Conservation (phyloP, 768 basidiomycete species). For the Mycena maculata region DNA sequence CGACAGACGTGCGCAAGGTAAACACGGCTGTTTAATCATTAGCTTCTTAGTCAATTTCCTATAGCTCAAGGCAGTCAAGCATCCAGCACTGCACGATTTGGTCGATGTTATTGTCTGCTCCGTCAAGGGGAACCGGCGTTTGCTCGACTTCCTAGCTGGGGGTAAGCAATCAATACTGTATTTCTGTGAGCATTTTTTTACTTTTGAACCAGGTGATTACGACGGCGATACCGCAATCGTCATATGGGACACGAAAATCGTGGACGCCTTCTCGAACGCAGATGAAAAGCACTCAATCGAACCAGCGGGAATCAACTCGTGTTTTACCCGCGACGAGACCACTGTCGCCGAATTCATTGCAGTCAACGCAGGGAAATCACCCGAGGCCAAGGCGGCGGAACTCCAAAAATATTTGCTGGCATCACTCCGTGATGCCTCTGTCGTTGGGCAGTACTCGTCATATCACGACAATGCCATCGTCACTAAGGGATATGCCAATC, state of each 20-base stretch:
- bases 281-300: conserved; percentile 58
- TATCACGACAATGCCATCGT: conserved; percentile 70
- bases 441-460: conserved; percentile 66
- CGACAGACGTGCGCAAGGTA: conserved; percentile 75
- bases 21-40: not conserved
- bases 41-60: not conserved
- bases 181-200: not conserved
- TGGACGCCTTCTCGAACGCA: conserved; percentile 66
- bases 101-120: conserved; percentile 70
- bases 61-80: conserved; percentile 69
- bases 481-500: conserved; percentile 60
- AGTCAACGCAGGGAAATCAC: conserved; percentile 36
- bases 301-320: conserved; percentile 54
- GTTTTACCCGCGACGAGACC: conserved; percentile 58
- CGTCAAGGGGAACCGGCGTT: conserved; percentile 63
- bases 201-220: conserved; percentile 64
- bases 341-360: conserved; percentile 57
- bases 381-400: conserved; percentile 44
- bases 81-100: conserved; percentile 58
- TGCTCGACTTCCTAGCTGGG: conserved; percentile 73
- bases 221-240: conserved; percentile 73
- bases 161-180: conserved; percentile 50
- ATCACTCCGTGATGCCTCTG: conserved; percentile 55
- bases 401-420: conserved; percentile 65
- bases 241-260: conserved; percentile 69